Base-by-base conservation (phyloP, 352 stramenopile genomes). In the Phytophthora pluvialis region DNA sequence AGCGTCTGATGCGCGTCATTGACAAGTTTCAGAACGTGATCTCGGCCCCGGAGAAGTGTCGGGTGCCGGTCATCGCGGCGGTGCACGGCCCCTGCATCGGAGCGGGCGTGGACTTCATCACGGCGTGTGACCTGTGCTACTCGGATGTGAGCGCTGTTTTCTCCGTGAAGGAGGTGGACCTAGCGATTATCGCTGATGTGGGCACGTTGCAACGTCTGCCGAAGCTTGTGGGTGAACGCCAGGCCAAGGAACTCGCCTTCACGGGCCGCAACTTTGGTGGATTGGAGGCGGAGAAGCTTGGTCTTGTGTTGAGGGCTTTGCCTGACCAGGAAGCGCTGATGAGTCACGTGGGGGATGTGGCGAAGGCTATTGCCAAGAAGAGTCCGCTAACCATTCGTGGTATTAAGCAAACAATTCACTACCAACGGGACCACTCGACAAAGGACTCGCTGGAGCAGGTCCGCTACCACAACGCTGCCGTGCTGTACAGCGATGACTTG, bases 181-280 rank as follows among this genome's bases (percentile, higher is more conserved):
- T 97, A 36, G 90, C 86, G 7, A 97, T 97, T 63, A 82, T 97
- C 47, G 90, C 90, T 16, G 90, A 97, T 76, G 75, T 97, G 7
- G 90, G 90, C 9, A 96, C 90, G 32, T 72, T 97, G 49, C 90
- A 97, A 64, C 85, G 90, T 11, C 71, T 97, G 13, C 90, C 90
- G 0, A 90, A 91, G 60, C 81, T 96, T 46, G 64, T 97, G 29
- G 90, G 90, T 36, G 85, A 96, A 65, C 86, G 90, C 60, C 81
- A 82, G 25, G 83, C 90, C 6, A 94, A 94, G 66, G 90, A 97
- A 62, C 70, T 97, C 2, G 77, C 87, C 16, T 96, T 86, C 73
- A 97, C 90, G 12, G 89, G 90, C 10, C 83, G 90, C 35, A 81
- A 84, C 64, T 94, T 97, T 46, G 73, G 79, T 36, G 88, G 87